These are phyloP conservation scores for Aspergillus neoniger DNA, from an alignment of 2,329 filamentous ascomycete species.

Conservation along the genomic window DNA sequence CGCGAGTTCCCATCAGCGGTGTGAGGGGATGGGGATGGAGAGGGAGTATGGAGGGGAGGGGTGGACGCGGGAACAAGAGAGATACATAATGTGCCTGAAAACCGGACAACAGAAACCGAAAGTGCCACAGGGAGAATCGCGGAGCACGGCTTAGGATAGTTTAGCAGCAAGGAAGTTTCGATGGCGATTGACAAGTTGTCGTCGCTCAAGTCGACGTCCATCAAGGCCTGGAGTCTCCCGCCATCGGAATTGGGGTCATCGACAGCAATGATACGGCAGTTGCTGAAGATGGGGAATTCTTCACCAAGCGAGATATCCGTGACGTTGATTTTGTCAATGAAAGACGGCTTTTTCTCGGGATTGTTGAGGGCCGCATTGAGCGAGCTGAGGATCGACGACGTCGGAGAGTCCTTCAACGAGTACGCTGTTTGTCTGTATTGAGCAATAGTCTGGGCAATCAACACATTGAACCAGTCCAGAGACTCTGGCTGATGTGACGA, in stretches of 20 bases:
- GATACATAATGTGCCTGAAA: constrained; percentile 90
- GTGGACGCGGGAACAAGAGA: constrained; percentile 77
- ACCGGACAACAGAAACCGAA: constrained; percentile 86
- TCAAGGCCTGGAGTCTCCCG: constrained; percentile 81
- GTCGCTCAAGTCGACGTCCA: constrained; percentile 93
- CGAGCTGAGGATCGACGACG: constrained; percentile 71
- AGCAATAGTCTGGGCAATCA: constrained; percentile 93
- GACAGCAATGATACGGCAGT: constrained; percentile 91
- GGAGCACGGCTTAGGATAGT: constrained; percentile 87
- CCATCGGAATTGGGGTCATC: constrained; percentile 60
- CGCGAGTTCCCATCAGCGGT: constrained; percentile 20
- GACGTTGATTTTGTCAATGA: constrained; percentile 88
- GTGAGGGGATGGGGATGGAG: constrained; percentile 33
- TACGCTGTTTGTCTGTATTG: constrained; percentile 92
- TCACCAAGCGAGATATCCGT: constrained; percentile 93
- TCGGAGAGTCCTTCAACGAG: constrained; percentile 67
- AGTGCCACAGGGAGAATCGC: constrained; percentile 90
- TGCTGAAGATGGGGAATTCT: constrained; percentile 98
- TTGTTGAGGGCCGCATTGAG: constrained; percentile 85
- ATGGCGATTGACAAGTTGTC: constrained; percentile 91
- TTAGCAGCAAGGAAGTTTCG: constrained; percentile 90
- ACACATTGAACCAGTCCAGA: constrained; percentile 97
- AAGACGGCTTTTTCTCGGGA: constrained; percentile 81
- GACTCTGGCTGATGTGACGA: constrained; percentile 94
- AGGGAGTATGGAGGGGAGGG: constrained; percentile 37